Evolutionary conservation across 1,139 yeast species (phyloP), one percentile per base, ranked within the genome.

Genomic region (Hyphopichia fennica): DNA sequence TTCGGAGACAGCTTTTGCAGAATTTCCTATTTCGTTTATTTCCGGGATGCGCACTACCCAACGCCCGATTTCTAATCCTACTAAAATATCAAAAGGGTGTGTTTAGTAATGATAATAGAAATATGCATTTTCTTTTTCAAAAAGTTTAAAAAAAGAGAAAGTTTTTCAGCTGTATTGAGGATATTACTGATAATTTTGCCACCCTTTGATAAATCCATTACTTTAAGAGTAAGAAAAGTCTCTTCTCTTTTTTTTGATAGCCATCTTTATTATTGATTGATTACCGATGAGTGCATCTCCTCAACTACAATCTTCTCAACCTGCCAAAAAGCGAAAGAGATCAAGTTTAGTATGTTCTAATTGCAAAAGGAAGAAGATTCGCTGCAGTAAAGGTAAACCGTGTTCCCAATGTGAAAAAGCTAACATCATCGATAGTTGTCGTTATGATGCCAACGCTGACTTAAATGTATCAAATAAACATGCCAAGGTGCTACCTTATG

Each of bases 371-470:
- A 60, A 63, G 46, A 70, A 71, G 49, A 60, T 69, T 45, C 63
- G 57, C 40, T 71, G 77, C 55, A 72, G 70, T 44, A 58, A 65
- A 40, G 58, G 53, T 13, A 49, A 47, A 29, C 77, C 77, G 0
- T 71, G 77, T 49, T 49, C 57, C 3, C 68, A 63, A 38, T 71
- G 77, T 53, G 47, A 58, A 5, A 64, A 59, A 42, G 48, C 60
- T 11, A 56, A 57, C 18, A 47, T 57, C 13, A 40, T 51, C 4
- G 52, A 46, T 25, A 34, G 49, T 16, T 70, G 76, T 48, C 41
- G 42, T 11, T 70, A 69, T 45, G 60, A 61, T 23, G 54, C 51
- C 27, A 45, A 40, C 20, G 53, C 54, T 43, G 20, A 35, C 31
- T 8, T 32, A 34, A 5, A 4, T 4, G 3, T 29, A 8, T 9